phyloP scores from a whole-genome alignment of 352 stramenopile genomes.

The Pythium phragmiticola region DNA sequence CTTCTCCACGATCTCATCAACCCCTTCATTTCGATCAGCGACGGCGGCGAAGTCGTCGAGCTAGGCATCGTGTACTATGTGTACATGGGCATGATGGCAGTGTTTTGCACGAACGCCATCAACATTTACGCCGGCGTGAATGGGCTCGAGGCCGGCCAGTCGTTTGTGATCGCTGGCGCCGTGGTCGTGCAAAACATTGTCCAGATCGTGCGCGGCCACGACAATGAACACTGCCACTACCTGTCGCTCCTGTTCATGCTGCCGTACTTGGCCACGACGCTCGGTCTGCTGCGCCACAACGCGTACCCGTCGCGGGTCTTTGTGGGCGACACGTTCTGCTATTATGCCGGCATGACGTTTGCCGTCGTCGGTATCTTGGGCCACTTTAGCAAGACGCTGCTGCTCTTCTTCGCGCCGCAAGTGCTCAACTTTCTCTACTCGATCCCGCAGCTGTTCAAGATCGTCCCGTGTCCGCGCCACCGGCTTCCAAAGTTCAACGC shows the following conservation, averaged over 20 bases:
- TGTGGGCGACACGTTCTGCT: slow-evolving; percentile 99
- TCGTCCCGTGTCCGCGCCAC: slow-evolving; percentile 97
- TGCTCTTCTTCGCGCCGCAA: slow-evolving; percentile 98
- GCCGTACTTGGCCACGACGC: slow-evolving; percentile 92
- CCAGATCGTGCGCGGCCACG: slow-evolving; percentile 87
- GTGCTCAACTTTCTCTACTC: slow-evolving; percentile 99
- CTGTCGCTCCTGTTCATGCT: slow-evolving; percentile 97
- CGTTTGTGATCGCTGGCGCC: slow-evolving; percentile 90
- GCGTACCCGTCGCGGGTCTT: slow-evolving; percentile 98
- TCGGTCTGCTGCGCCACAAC: slow-evolving; percentile 96
- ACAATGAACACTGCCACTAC: slow-evolving; percentile 90
- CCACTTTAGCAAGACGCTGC: slow-evolving; percentile 98
- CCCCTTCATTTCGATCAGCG: slow-evolving; percentile 64
- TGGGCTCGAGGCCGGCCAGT: slow-evolving; percentile 96
- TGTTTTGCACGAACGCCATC: slow-evolving; percentile 99
- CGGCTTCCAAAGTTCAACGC: slow-evolving; percentile 95
- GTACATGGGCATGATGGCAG: slow-evolving; percentile 98
- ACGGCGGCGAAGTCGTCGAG: slow-evolving; percentile 89
- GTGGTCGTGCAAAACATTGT: slow-evolving; percentile 95
- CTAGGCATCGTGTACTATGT: slow-evolving; percentile 95
- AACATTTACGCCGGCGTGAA: slow-evolving; percentile 99
- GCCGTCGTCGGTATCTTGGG: slow-evolving; percentile 94
- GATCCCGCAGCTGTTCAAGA: slow-evolving; percentile 96
- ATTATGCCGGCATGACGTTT: slow-evolving; percentile 99
- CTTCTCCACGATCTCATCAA: slow-evolving; percentile 56